Evolutionary conservation across 768 basidiomycete species (phyloP).

Genomic region (Candolleomyces aberdarensis): DNA sequence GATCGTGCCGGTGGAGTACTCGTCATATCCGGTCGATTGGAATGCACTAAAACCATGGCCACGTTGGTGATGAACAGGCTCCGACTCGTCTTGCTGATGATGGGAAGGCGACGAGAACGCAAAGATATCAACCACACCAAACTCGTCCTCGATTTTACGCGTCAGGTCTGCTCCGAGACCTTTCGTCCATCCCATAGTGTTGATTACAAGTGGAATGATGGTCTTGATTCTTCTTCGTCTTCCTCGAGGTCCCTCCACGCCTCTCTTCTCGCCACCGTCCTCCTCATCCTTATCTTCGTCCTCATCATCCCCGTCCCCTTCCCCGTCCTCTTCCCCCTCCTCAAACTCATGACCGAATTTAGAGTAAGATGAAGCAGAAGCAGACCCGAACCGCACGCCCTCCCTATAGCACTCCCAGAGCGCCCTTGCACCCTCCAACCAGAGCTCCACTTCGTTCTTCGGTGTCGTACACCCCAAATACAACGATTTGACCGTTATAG

Average conservation of each 20-base stretch:
- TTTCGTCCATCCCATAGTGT: constrained; percentile 97
- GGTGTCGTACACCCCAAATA: too few species aligned
- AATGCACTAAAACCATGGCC: constrained; percentile 4
- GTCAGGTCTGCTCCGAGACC: constrained; percentile 86
- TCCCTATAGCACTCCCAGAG: too few species aligned
- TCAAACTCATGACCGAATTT: too few species aligned
- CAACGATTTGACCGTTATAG: too few species aligned
- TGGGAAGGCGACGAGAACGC: constrained; percentile 33
- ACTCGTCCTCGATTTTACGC: constrained; percentile 61
- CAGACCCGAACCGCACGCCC: too few species aligned
- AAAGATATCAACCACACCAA: constrained; percentile 61
- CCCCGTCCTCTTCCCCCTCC: too few species aligned
- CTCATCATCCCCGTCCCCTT: constrained; percentile 22
- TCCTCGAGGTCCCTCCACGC: background rate
- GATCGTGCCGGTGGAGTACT: too few species aligned
- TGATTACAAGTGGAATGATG: constrained; percentile 80
- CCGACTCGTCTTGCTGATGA: background rate
- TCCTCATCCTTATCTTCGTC: constrained; percentile 17
- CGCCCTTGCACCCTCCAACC: too few species aligned
- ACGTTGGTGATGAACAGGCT: too few species aligned
- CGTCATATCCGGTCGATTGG: constrained; percentile 3
- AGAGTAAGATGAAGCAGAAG: too few species aligned
- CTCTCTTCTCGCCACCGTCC: constrained; percentile 19
- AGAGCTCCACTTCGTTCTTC: too few species aligned
- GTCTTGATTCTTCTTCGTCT: constrained; percentile 41